phyloP scores from a whole-genome alignment of 2,329 filamentous ascomycete genomes.

The Colletotrichum lentis region DNA sequence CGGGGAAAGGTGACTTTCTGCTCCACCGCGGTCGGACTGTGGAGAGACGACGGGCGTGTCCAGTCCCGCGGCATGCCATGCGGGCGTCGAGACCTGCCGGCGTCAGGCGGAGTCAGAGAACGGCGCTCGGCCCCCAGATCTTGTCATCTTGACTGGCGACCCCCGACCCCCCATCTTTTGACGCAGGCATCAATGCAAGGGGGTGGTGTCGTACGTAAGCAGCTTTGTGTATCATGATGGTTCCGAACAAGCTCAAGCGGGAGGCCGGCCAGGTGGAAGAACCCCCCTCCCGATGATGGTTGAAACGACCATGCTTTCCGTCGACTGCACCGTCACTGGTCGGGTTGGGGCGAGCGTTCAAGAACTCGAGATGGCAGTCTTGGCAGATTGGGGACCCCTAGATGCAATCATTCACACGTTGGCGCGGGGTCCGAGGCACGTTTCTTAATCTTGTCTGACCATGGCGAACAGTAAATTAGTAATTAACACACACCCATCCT shows the following conservation, averaged over 20 bases:
- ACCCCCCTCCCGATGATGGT: neutral
- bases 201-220: neutral
- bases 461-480: too few relatives aligned
- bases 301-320: neutral
- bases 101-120: constrained; percentile 24
- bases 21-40: constrained; percentile 18
- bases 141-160: too few relatives aligned
- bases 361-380: constrained; percentile 6
- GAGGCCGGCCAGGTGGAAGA: neutral
- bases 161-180: neutral
- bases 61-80: constrained; percentile 19
- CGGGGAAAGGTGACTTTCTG: constrained; percentile 8
- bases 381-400: neutral
- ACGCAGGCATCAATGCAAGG: neutral
- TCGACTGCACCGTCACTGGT: neutral
- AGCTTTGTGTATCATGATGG: neutral
- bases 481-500: too few relatives aligned
- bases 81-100: constrained; percentile 22
- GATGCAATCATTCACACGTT: neutral
- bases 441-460: too few relatives aligned
- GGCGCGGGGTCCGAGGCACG: neutral
- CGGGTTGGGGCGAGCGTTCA: neutral
- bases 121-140: neutral
- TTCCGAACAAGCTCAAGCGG: neutral
- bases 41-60: constrained; percentile 18